Base-by-base conservation (phyloP, 768 basidiomycete species). In the Antrodiella citrinella region DNA sequence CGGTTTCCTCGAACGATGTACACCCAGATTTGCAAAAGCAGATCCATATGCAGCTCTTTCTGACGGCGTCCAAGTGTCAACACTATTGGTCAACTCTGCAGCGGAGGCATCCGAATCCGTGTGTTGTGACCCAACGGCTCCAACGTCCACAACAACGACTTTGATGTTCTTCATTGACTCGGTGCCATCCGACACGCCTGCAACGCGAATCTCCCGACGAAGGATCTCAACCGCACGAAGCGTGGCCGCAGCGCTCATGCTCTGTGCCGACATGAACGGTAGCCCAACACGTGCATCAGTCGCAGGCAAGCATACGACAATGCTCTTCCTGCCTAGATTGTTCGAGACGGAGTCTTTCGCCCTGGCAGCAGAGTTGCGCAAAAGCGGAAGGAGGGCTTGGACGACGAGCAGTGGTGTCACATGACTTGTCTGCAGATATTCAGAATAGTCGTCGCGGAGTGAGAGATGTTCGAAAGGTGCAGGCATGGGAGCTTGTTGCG, bases 241-340 rank as follows among this genome's bases (percentile, higher is more conserved):
- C 13, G 83, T 89, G 45, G 81, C 79, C 3, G 81, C 82, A 24
- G 84, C 81, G 54, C 78, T 81, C 85, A 92, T 91, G 10, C 86
- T 78, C 51, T 80, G 80, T 39, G 83, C 78, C 18, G 66, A 59
- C 19, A 68, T 62, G 55, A 77, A 89, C 4, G 88, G 85, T n/a
- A 89, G 68, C 10, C 88, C 88, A 38, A 87, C 80, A 47, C 80
- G 80, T 39, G 80, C 76, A 58, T 86, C 81, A 40, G 78, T 77
- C 15, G 84, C 82, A 0, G 90, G 86, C 7, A 91, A 67, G 60
- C 88, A 90, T 26, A 91, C 68, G 40, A 91, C 71, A 54, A 91
- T 81, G 11, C 78, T 73, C 50, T 65, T 61, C 52, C 59, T 58
- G 12, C 58, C 60, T n/a, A 52, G 50, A 40, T 57, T 55, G 59